Percentiles rank a stretch among this genome's conserved stretches.
Conservation (phyloP, 192 early-diverging fungal genomes). For the Coemansia sp. region DNA sequence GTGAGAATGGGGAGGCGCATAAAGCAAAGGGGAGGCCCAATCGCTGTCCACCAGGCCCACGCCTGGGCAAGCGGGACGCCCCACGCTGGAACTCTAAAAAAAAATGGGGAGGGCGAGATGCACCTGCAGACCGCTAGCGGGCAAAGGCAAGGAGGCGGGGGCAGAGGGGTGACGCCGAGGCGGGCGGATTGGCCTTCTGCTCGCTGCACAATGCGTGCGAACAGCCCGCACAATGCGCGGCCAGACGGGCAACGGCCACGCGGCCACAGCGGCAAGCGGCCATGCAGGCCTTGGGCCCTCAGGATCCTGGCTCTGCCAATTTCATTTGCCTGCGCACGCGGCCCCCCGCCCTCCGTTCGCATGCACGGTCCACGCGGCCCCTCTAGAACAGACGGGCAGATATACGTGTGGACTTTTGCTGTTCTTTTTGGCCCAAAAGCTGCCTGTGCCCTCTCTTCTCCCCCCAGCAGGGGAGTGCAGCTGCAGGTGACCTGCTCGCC, state of each 20-base stretch:
- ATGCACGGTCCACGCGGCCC: background rate
- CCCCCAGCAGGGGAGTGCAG: background rate
- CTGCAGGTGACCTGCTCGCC: no score
- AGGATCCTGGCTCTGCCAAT: no score
- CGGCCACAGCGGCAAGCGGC: background rate
- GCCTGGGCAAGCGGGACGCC: background rate
- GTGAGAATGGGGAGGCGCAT: background rate
- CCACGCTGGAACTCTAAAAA: conserved; percentile 15
- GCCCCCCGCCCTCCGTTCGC: background rate
- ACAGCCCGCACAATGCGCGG: conserved; percentile 12
- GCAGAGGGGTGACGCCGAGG: no score
- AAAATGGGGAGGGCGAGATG: background rate
- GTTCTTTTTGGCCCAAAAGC: background rate
- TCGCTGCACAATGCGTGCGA: conserved; percentile 8
- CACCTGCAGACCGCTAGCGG: conserved; percentile 7
- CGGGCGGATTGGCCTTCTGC: no score
- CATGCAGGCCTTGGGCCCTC: background rate
- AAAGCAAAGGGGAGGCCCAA: no score
- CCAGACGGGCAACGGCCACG: conserved; percentile 7
- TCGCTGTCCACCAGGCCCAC: background rate
- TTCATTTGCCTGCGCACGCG: no score
- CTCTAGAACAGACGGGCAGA: background rate
- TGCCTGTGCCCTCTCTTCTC: background rate
- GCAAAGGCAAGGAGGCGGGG: no score
- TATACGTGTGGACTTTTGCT: background rate